phyloP scores from a whole-genome alignment of 169 alveolate genomes.

The Babesia bovis region DNA sequence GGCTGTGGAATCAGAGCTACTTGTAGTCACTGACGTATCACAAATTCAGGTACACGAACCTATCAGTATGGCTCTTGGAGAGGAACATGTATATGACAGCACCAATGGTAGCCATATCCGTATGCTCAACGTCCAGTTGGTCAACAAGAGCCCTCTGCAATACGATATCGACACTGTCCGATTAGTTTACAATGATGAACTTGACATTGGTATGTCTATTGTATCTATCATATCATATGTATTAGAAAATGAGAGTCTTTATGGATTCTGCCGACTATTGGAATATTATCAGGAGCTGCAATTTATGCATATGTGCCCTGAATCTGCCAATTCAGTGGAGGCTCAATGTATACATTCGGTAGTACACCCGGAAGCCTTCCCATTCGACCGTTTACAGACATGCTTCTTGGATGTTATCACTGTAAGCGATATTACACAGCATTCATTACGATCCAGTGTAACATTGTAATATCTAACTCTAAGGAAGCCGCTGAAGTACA shows the following conservation, averaged over 20 bases:
- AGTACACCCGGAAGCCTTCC: constrained; percentile 27
- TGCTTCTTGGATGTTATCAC: constrained; percentile 18
- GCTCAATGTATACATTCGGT: constrained; percentile 20
- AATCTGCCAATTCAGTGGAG: not conserved
- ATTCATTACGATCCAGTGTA: not conserved
- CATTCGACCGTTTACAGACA: constrained; percentile 20
- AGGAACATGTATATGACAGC: constrained; percentile 29
- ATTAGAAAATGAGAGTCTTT: constrained; percentile 22
- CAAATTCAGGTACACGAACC: constrained; percentile 17
- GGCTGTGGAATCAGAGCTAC: constrained; percentile 24
- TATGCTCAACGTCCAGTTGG: constrained; percentile 25
- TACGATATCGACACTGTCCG: constrained; percentile 26
- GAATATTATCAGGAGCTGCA: constrained; percentile 6
- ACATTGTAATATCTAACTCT: not conserved
- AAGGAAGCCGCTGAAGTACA: not conserved
- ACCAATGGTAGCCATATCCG: not conserved
- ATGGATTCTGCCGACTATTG: constrained; percentile 32
- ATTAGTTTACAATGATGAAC: constrained; percentile 15
- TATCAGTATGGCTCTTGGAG: not conserved
- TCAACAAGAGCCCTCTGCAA: constrained; percentile 26
- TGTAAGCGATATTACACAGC: not conserved
- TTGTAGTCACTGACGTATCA: constrained; percentile 18
- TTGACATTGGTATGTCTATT: constrained; percentile 3
- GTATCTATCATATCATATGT: not conserved
- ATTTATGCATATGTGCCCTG: constrained; percentile 28